Evolutionary conservation across 352 stramenopile genomes (phyloP).

Genomic region (Phytopythium chamaehyphon): DNA sequence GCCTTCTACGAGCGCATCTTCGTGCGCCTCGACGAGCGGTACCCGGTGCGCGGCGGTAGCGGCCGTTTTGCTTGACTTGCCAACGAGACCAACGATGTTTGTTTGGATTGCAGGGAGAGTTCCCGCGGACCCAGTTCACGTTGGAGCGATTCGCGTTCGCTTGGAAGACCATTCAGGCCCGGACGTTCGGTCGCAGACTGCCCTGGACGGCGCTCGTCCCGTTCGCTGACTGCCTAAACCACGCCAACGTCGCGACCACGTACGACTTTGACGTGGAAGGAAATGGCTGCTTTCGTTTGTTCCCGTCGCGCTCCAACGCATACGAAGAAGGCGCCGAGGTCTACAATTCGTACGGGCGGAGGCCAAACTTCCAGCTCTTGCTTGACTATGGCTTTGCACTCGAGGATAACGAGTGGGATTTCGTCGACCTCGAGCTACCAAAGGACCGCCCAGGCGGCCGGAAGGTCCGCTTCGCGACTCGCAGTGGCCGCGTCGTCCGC

Average conservation of each 20-base stretch:
- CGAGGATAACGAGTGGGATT: constrained; percentile 87
- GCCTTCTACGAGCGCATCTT: constrained; percentile 54
- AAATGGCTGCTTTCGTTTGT: constrained; percentile 63
- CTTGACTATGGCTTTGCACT: constrained; percentile 93
- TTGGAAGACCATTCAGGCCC: constrained; percentile 88
- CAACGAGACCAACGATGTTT: neutral
- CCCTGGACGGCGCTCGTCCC: constrained; percentile 90
- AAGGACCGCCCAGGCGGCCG: constrained; percentile 23
- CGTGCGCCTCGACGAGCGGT: constrained; percentile 34
- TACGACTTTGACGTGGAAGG: constrained; percentile 74
- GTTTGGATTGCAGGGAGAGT: constrained; percentile 24
- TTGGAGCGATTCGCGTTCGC: constrained; percentile 72
- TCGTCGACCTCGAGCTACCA: constrained; percentile 54
- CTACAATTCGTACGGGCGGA: constrained; percentile 91
- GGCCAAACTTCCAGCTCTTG: constrained; percentile 85
- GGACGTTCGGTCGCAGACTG: constrained; percentile 88
- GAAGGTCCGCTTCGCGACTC: constrained; percentile 39
- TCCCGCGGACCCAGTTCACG: constrained; percentile 49
- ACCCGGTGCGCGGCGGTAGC: constrained; percentile 27
- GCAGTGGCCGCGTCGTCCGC: constrained; percentile 24
- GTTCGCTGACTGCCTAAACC: constrained; percentile 92
- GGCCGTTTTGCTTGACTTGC: too few relatives aligned
- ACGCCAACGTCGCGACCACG: constrained; percentile 87
- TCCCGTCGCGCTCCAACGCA: constrained; percentile 48
- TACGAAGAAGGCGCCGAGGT: constrained; percentile 70